phyloP scores from a whole-genome alignment of 306 rosid species.

The Dryas drummondii region DNA sequence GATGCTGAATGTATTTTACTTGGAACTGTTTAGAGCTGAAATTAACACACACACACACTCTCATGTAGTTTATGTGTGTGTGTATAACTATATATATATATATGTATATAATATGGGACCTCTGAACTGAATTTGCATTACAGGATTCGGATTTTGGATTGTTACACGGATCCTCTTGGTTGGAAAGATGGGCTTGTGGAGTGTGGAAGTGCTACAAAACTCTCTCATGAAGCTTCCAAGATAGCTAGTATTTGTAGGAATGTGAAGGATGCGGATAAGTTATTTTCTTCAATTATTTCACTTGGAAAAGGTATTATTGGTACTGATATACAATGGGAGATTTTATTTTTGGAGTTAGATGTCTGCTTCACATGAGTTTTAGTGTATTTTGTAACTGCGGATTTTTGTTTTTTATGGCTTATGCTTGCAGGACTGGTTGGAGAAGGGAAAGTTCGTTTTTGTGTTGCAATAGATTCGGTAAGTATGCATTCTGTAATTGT shows the following conservation, averaged over 20 bases:
- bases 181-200: constrained; percentile 64
- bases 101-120: not conserved
- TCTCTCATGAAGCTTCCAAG: constrained; percentile 39
- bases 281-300: constrained; percentile 50
- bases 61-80: no score
- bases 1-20: not conserved
- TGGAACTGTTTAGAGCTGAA: not conserved
- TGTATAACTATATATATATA: not conserved
- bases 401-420: not conserved
- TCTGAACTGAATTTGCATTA: constrained; percentile 20
- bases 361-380: not conserved
- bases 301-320: constrained; percentile 61
- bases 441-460: constrained; percentile 49
- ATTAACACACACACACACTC: not conserved
- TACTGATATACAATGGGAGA: not conserved
- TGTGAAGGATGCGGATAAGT: constrained; percentile 61
- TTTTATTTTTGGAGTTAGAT: not conserved
- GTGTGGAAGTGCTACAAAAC: constrained; percentile 29
- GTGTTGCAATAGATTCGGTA: constrained; percentile 87
- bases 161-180: constrained; percentile 95
- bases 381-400: not conserved
- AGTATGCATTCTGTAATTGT: constrained; percentile 12
- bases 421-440: constrained; percentile 65
- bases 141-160: constrained; percentile 90
- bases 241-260: constrained; percentile 43